Base-by-base conservation (phyloP, 2,329 filamentous ascomycete species). In the Karstenula rhodostoma region DNA sequence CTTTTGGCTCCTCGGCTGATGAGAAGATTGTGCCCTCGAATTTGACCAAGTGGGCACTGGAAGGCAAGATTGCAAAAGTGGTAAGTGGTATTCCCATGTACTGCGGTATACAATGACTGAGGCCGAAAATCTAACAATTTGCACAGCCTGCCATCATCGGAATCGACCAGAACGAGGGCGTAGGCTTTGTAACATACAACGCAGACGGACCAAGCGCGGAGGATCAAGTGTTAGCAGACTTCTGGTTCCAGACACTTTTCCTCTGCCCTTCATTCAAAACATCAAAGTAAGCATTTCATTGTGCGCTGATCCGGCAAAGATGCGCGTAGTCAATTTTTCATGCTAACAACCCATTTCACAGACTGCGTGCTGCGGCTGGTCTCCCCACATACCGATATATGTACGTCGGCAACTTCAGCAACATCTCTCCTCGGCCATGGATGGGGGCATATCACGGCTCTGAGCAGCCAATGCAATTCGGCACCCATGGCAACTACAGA, bases 21-120 rank as follows among this genome's bases (percentile, higher is more conserved):
- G 64, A 62, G 49, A 48, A 56, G 37, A 60, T 58, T 22, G 51
- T 54, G 13, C 64, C 64, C 23, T 54, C 59, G 19, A 58, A 64
- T 48, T 59, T 63, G 35, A 50, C 56, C 5, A 50, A 58, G 37
- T 57, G 49, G 44, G 23, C 35, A 6, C 25, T 51, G 23, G 25
- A 37, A 15, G 56, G 56, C 29, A 49, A 47, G 15, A 42, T 61
- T 15, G 37, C 58, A 22, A 56, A 77, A 78, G 22, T 86, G 85
- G 55, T 57, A 32, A 50, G 55, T 57, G 8, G 8, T 29, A 8
- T 29, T 29, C 8, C 27, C 27, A 4, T 29, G 27, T 2, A 42
- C 12, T 23, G 13, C 40, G 8, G 9, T 17, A 10, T 9, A 17
- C 17, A 17, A 43, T 22, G n/a, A 42, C 2, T 17, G n/a, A 33